Conservation (phyloP, 2,329 filamentous ascomycete species). For the Neonectria magnoliae region DNA sequence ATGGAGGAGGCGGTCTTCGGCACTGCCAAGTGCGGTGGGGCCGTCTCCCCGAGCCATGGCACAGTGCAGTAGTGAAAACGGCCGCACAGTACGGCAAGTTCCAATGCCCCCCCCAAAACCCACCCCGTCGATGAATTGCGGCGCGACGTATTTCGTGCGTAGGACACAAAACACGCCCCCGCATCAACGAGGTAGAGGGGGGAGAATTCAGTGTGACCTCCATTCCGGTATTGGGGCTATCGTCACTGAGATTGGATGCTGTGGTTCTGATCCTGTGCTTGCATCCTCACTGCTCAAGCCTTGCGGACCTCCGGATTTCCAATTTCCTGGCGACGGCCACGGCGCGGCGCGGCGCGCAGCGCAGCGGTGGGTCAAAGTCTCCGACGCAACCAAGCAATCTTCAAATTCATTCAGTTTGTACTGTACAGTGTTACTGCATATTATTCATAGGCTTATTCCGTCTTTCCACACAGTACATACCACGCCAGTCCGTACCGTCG, state of each 20-base stretch:
- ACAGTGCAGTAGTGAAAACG: conserved; percentile 11
- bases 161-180: neutral
- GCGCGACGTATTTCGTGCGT: neutral
- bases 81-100: conserved; percentile 17
- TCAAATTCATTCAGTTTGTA: neutral
- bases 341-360: neutral
- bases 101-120: neutral
- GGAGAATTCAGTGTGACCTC: neutral
- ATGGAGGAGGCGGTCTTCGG: conserved; percentile 6
- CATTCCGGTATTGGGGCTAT: too few species aligned
- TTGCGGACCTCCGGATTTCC: neutral
- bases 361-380: neutral
- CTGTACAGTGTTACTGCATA: neutral
- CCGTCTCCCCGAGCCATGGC: conserved; percentile 18
- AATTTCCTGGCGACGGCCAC: neutral
- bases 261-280: neutral
- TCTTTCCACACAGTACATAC: neutral
- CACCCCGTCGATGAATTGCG: neutral
- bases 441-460: neutral
- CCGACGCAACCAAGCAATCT: neutral
- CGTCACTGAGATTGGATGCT: neutral
- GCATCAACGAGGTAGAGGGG: neutral
- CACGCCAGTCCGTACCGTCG: conserved; percentile 14
- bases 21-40: conserved; percentile 21
- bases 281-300: neutral